phyloP scores from a whole-genome alignment of 192 early-diverging fungal species.

The Coemansia umbellata region DNA sequence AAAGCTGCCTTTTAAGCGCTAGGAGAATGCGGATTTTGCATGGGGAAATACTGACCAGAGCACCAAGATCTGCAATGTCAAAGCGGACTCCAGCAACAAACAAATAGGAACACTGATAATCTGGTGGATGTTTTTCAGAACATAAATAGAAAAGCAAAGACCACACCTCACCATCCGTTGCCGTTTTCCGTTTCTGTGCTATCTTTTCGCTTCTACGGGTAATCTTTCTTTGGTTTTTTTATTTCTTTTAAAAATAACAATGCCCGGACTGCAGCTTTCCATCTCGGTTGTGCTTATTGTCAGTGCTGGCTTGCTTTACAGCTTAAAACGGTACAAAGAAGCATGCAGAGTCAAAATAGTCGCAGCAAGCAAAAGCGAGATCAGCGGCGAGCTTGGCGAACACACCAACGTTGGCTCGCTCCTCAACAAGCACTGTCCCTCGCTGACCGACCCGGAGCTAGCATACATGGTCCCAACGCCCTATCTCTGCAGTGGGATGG shows the following conservation, averaged over 20 bases:
- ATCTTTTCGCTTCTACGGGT: not conserved
- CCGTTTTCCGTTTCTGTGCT: too few relatives aligned
- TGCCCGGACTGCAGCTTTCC: not conserved
- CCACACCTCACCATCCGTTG: too few relatives aligned
- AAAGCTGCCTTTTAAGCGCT: too few relatives aligned
- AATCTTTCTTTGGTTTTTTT: not conserved
- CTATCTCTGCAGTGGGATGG: slow-evolving; percentile 70
- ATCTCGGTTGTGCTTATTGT: slow-evolving; percentile 1
- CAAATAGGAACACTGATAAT: too few relatives aligned
- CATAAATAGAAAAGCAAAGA: too few relatives aligned
- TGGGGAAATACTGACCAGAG: too few relatives aligned
- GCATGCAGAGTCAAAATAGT: slow-evolving; percentile 6
- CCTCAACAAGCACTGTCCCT: slow-evolving; percentile 45
- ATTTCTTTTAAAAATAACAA: not conserved
- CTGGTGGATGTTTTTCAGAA: too few relatives aligned
- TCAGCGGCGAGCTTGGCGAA: not conserved
- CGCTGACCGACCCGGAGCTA: slow-evolving; percentile 37
- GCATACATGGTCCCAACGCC: slow-evolving; percentile 63
- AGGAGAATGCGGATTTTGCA: too few relatives aligned
- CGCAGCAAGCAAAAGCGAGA: not conserved
- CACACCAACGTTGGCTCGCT: slow-evolving; percentile 3
- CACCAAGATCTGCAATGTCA: too few relatives aligned
- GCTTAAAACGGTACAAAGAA: not conserved
- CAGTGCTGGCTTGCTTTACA: slow-evolving; percentile 3
- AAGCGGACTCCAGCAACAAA: too few relatives aligned